Percentiles rank a stretch among this genome's conserved stretches.
These are phyloP conservation scores for Penicillium palitans DNA, from an alignment of 2,329 filamentous ascomycete genomes.

Conservation along the genomic window DNA sequence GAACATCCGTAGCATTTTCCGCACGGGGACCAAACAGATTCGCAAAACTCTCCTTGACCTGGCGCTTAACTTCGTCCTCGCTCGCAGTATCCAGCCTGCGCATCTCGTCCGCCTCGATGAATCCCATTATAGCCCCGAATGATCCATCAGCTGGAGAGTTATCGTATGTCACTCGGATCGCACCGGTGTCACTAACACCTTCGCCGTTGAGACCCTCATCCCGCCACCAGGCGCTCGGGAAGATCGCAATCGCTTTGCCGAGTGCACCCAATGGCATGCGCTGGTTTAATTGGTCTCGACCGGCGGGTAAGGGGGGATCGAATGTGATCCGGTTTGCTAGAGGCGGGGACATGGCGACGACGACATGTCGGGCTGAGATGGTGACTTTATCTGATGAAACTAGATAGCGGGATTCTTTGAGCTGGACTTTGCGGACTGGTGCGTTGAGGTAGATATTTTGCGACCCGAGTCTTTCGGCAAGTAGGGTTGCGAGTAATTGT, in stretches of 20 bases:
- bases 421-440: neutral
- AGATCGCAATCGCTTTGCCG: constrained; percentile 16
- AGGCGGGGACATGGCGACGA: constrained; percentile 6
- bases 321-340: neutral
- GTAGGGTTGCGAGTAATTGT: neutral
- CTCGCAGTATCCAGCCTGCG: constrained; percentile 20
- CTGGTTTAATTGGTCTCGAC: constrained; percentile 16
- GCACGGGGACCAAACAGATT: constrained; percentile 1
- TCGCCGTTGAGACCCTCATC: constrained; percentile 22
- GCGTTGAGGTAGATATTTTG: constrained; percentile 2
- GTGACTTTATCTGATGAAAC: neutral
- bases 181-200: constrained; percentile 19
- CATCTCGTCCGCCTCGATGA: constrained; percentile 31
- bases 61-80: constrained; percentile 19
- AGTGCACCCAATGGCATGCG: constrained; percentile 17
- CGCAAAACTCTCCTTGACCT: constrained; percentile 10
- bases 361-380: constrained; percentile 3
- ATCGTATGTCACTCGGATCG: constrained; percentile 24
- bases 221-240: constrained; percentile 24
- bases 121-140: constrained; percentile 30
- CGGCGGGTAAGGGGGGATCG: constrained; percentile 1
- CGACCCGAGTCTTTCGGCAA: neutral
- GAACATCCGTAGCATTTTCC: constrained; percentile 21
- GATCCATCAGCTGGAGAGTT: constrained; percentile 21
- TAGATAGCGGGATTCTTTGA: neutral